Conservation (phyloP, 2,329 filamentous ascomycete genomes). For the Neoscytalidium dimidiatum region DNA sequence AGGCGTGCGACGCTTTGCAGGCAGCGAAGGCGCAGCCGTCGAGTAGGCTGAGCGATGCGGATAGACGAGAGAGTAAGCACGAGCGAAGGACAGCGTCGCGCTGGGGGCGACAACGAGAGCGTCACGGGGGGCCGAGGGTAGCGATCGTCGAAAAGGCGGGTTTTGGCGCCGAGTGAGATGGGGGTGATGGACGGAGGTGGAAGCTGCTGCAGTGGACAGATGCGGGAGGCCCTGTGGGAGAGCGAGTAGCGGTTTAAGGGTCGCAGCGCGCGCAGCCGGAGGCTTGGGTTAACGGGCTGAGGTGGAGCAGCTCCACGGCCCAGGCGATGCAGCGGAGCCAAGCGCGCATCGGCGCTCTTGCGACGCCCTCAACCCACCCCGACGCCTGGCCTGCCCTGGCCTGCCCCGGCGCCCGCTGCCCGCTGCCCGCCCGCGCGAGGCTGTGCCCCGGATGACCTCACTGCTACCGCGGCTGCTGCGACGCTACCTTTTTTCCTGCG, state of each 20-base stretch:
- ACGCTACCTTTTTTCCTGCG: not conserved
- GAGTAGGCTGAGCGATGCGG: not conserved
- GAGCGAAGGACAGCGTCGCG: constrained; percentile 4
- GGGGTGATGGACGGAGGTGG: constrained; percentile 9
- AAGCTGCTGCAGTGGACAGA: constrained; percentile 10
- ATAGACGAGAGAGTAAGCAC: not conserved
- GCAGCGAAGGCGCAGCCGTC: not conserved
- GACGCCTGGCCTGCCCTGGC: not conserved
- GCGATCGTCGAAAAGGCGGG: constrained; percentile 18
- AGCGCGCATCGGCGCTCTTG: not conserved
- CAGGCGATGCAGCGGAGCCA: not conserved
- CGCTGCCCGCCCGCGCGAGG: too few species aligned
- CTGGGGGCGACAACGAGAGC: not conserved
- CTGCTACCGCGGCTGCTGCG: not conserved
- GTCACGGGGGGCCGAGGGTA: constrained; percentile 6
- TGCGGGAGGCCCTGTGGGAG: constrained; percentile 13
- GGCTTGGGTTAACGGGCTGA: not conserved
- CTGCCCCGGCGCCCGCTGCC: too few species aligned
- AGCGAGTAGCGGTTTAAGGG: constrained; percentile 16
- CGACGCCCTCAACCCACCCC: not conserved
- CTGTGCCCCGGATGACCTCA: constrained; percentile 4
- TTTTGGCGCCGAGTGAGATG: constrained; percentile 5
- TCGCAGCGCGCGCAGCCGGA: constrained; percentile 4
- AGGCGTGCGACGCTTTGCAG: not conserved
- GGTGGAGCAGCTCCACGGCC: constrained; percentile 4